Conservation (phyloP, 2,329 filamentous ascomycete species). For the Fusarium irregulare region DNA sequence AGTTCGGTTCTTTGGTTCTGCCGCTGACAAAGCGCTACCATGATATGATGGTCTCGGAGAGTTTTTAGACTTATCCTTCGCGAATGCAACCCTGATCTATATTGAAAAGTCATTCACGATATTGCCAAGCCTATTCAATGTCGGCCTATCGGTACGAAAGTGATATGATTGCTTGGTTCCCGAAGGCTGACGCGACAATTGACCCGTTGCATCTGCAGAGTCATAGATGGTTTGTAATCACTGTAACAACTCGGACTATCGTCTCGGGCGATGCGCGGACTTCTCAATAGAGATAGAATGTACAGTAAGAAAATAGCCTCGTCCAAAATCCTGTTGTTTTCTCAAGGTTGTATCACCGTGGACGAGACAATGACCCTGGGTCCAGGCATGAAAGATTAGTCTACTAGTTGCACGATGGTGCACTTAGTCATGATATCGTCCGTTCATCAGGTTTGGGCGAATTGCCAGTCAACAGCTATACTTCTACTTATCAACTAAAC, state of each 20-base stretch:
- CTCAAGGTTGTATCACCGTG: not conserved
- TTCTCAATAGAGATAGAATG: not conserved
- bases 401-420: no score
- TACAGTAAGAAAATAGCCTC: not conserved
- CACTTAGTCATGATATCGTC: no score
- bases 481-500: not conserved
- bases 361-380: no score
- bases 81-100: not conserved
- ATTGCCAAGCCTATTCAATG: not conserved
- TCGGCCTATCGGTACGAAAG: not conserved
- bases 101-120: not conserved
- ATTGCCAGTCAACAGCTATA: no score
- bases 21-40: not conserved
- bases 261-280: not conserved
- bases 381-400: no score
- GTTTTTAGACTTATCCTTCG: not conserved
- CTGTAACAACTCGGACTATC: not conserved
- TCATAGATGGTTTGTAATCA: not conserved
- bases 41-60: not conserved
- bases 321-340: accelerated
- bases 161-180: not conserved
- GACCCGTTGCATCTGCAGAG: not conserved
- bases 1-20: not conserved
- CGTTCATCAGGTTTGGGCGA: no score
- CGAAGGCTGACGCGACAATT: not conserved